Conservation (phyloP, 148 eudicot species). For the Camellia granthamiana region DNA sequence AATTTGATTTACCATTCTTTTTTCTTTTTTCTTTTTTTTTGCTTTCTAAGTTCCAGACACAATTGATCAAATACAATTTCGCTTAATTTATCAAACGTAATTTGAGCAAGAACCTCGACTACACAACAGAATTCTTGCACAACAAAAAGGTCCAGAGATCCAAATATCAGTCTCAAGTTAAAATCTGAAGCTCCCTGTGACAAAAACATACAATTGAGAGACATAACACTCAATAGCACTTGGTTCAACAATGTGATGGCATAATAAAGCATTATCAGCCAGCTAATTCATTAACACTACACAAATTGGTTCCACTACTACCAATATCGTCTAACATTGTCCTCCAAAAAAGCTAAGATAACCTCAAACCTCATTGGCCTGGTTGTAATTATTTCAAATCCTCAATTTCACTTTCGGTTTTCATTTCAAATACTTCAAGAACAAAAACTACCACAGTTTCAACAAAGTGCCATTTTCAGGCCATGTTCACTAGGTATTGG, state of each 20-base stretch:
- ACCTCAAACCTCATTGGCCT: neutral
- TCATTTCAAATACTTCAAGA: neutral
- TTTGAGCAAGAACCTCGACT: neutral
- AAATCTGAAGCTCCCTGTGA: neutral
- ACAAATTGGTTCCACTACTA: neutral
- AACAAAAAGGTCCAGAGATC: neutral
- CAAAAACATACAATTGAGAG: neutral
- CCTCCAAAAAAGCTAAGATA: neutral
- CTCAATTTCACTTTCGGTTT: neutral
- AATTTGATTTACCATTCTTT: neutral
- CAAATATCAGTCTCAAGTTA: neutral
- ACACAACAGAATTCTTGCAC: neutral
- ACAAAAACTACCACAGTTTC: neutral
- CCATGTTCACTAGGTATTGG: neutral
- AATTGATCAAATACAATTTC: neutral
- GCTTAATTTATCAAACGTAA: neutral
- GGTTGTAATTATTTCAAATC: neutral
- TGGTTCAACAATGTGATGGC: neutral
- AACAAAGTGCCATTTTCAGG: neutral
- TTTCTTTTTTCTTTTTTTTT: no score
- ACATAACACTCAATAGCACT: neutral
- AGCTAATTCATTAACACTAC: neutral
- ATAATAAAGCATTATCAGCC: slow-evolving; percentile 5
- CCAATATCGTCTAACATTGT: neutral
- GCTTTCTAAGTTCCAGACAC: neutral